These are phyloP conservation scores for Tetramitus jugosus DNA, from an alignment of 208 protist genomes.

Conservation along the genomic window DNA sequence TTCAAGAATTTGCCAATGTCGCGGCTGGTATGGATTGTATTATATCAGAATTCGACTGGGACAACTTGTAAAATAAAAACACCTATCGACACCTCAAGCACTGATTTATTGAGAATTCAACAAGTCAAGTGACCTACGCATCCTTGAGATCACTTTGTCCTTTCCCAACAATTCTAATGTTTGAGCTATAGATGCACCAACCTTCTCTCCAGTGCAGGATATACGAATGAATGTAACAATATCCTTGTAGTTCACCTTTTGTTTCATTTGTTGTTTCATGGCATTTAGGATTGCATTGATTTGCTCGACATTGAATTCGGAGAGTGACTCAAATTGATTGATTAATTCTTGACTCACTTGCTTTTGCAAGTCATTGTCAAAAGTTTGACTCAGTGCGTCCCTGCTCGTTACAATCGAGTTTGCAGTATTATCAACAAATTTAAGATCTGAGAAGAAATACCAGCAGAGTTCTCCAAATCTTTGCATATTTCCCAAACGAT, in stretches of 20 bases:
- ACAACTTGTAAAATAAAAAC: no score
- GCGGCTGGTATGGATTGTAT: no score
- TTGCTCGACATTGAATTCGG: not conserved
- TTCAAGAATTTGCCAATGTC: no score
- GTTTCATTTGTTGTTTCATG: not conserved
- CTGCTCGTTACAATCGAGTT: no score
- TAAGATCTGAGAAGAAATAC: no score
- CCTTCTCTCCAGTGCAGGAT: not conserved
- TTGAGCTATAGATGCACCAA: not conserved
- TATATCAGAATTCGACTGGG: no score
- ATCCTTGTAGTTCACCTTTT: not conserved
- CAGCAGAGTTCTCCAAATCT: not conserved
- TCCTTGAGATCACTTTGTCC: not conserved
- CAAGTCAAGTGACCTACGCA: no score
- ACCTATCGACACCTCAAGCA: no score
- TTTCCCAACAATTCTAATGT: constrained; percentile 2
- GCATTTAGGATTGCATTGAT: not conserved
- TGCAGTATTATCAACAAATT: no score
- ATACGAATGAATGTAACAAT: not conserved
- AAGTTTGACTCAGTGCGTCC: not conserved
- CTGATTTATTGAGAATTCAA: no score
- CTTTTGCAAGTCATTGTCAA: not conserved
- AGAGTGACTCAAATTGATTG: not conserved
- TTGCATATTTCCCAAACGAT: not conserved
- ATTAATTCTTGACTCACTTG: not conserved